Base-by-base conservation (phyloP, 1,284 basidiomycete genomes). In the Rhodotorula glutinis region DNA sequence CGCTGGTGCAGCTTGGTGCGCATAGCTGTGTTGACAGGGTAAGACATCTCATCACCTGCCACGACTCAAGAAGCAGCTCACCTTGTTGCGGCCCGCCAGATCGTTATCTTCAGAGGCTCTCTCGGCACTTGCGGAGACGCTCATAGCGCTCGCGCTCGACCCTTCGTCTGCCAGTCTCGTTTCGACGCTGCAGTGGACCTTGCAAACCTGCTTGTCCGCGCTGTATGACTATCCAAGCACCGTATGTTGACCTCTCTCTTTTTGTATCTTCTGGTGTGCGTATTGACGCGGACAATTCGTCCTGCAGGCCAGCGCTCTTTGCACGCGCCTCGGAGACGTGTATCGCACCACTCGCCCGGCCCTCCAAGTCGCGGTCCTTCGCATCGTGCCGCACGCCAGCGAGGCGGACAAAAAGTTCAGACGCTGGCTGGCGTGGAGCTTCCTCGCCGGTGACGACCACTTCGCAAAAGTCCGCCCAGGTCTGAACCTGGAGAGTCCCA, bases 371-470 rank as follows among this genome's bases (percentile, higher is more conserved):
- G 67, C 60, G 16, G 51, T 63, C 11, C 57, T 69, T 2, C 53
- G 29, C 23, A 27, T 46, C 4, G 29, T 69, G 14, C 67, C 74
- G 88, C 91, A 62, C 23, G 46, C n/a, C 38, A 21, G 46, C 16
- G 21, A 51, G 38, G 5, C 44, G 16, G 49, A 62, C 55, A 68
- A 68, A 40, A 23, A 7, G 7, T 9, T 68, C 9, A 55, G 66
- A 3, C 57, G 54, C 16, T 68, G 66, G 62, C 49, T 68, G 51
- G 66, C 66, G 4, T 53, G 52, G 55, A 23, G 59, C 3, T 62
- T 62, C 60, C 11, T 68, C 13, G 25, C 59, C 2, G 11, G n/a
- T 2, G 55, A 41, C 46, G n/a, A 38, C 3, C 25, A 52, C 9
- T 27, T 17, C 3, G 19, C 27, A 23, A n/a, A 46, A 23, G 11